Conservation (phyloP, 805 yeast species). For the Candida peoriensis region DNA sequence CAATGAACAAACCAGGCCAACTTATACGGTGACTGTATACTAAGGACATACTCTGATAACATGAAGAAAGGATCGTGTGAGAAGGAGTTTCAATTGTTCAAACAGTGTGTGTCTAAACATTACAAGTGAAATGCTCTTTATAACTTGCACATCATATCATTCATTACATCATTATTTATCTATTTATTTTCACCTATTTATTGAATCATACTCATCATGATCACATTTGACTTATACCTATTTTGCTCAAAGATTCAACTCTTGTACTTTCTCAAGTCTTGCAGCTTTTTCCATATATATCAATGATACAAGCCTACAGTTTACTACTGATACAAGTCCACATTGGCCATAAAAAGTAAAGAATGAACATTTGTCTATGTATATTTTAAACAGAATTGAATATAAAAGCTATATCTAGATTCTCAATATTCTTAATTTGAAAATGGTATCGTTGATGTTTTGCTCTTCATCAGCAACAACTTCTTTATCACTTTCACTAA, state of each 20-base stretch:
- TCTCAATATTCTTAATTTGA: constrained; percentile 72
- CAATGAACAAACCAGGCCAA: constrained; percentile 28
- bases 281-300: too few species aligned
- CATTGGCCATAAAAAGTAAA: background rate
- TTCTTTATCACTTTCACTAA: constrained; percentile 37
- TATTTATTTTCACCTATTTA: background rate
- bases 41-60: constrained; percentile 40
- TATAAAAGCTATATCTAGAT: constrained; percentile 38
- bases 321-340: too few species aligned
- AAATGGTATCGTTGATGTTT: constrained; percentile 69
- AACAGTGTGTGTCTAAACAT: constrained; percentile 39
- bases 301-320: too few species aligned
- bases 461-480: constrained; percentile 88
- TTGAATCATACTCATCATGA: background rate
- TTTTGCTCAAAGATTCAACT: too few species aligned
- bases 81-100: constrained; percentile 44
- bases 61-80: constrained; percentile 49
- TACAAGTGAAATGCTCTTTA: background rate
- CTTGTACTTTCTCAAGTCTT: too few species aligned
- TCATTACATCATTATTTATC: background rate
- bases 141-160: too few species aligned
- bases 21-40: constrained; percentile 52
- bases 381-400: background rate
- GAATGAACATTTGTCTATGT: background rate
- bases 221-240: too few species aligned